Evolutionary conservation across 768 basidiomycete genomes (phyloP).

Genomic region (Tricholomella constricta): DNA sequence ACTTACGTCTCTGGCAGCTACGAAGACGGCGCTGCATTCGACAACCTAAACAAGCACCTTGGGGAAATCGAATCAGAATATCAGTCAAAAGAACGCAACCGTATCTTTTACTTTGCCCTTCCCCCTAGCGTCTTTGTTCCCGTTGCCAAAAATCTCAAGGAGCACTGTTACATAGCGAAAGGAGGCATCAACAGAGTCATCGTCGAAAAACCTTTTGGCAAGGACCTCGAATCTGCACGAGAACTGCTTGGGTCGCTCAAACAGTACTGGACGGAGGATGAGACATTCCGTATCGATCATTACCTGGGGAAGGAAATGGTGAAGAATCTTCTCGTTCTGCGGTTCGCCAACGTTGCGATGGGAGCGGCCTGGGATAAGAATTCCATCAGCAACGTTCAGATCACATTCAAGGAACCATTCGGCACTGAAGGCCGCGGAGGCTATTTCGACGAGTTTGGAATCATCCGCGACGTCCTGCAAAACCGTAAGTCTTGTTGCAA

Average conservation of each 20-base stretch:
- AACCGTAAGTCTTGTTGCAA: conserved; percentile 75
- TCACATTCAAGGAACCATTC: conserved; percentile 99
- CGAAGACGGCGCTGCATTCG: conserved; percentile 81
- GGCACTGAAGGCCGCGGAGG: conserved; percentile 99
- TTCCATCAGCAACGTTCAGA: conserved; percentile 94
- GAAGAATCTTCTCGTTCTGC: conserved; percentile 94
- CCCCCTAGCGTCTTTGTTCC: conserved; percentile 96
- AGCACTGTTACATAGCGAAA: conserved; percentile 70
- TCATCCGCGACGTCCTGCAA: conserved; percentile 96
- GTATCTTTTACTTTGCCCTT: conserved; percentile 95
- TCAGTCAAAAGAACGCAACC: conserved; percentile 63
- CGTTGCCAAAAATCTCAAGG: conserved; percentile 81
- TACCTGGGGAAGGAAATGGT: conserved; percentile 99
- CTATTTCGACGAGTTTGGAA: conserved; percentile 99
- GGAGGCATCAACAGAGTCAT: conserved; percentile 88
- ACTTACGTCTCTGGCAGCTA: conserved; percentile 89
- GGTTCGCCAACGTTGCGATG: conserved; percentile 93
- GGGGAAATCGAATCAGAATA: conserved; percentile 77
- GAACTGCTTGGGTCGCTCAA: conserved; percentile 79
- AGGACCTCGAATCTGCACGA: conserved; percentile 84
- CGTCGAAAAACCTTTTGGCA: conserved; percentile 98
- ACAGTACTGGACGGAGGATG: conserved; percentile 90
- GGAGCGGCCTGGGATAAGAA: conserved; percentile 94
- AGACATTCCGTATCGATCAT: conserved; percentile 99
- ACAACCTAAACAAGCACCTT: conserved; percentile 73